Conservation (phyloP, 768 basidiomycete species). For the Mycena latifolia region DNA sequence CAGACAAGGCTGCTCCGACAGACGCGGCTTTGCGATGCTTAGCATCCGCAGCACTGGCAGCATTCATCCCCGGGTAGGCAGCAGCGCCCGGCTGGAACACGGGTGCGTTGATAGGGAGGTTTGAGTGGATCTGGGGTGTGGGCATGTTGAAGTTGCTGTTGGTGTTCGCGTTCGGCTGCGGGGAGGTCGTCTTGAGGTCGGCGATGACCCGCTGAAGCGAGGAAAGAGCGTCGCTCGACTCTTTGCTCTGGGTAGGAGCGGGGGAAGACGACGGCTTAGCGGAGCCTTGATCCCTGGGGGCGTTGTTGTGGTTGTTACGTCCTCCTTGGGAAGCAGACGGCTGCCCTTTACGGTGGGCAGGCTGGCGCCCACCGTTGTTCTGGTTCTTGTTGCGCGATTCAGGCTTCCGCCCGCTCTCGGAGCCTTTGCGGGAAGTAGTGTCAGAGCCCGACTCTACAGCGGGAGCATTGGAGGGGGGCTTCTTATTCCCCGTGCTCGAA, state of each 20-base stretch:
- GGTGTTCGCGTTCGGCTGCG: slow-evolving; percentile 57
- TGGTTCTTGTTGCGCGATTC: slow-evolving; percentile 71
- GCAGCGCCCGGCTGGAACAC: slow-evolving; percentile 80
- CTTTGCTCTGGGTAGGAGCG: slow-evolving; percentile 63
- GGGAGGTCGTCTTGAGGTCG: slow-evolving; percentile 89
- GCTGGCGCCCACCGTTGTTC: slow-evolving; percentile 56
- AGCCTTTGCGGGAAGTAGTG: slow-evolving; percentile 70
- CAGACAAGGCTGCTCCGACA: slow-evolving; percentile 70
- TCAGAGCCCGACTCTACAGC: slow-evolving; percentile 79
- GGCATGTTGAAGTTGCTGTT: slow-evolving; percentile 54
- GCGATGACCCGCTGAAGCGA: slow-evolving; percentile 95
- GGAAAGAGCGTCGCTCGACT: slow-evolving; percentile 84
- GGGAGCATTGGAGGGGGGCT: slow-evolving; percentile 54
- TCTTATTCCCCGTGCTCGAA: slow-evolving; percentile 76
- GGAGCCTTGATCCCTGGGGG: slow-evolving; percentile 53
- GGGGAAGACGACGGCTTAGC: slow-evolving; percentile 61
- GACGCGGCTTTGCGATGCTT: slow-evolving; percentile 89
- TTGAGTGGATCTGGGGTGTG: slow-evolving; percentile 62
- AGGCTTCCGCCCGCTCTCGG: slow-evolving; percentile 66
- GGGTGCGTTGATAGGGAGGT: slow-evolving; percentile 74
- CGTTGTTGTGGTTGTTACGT: slow-evolving; percentile 52
- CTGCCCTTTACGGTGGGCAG: slow-evolving; percentile 67
- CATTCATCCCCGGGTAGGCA: slow-evolving; percentile 61
- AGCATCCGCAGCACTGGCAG: slow-evolving; percentile 54
- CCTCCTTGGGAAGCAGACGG: slow-evolving; percentile 69